Evolutionary conservation across 2,329 filamentous ascomycete genomes (phyloP), one percentile per base, ranked within the genome.

Genomic region (Dactylonectria macrodidyma): DNA sequence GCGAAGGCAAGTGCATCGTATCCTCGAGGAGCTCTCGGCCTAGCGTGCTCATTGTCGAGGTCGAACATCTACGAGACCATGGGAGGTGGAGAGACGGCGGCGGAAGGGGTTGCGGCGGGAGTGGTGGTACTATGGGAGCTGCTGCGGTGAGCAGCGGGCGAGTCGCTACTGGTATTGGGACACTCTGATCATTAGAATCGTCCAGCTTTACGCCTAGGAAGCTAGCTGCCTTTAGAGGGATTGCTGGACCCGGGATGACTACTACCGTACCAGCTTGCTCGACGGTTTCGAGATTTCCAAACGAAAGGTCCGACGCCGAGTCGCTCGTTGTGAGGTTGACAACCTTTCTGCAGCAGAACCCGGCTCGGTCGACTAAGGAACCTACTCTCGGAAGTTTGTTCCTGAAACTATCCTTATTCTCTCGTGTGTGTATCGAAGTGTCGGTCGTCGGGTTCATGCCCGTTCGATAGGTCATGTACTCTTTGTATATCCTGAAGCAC

Each of bases 21-120:
- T 76, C 74, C 9, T 30, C 46, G 38, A 73, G 56, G 11, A 75
- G 72, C 22, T 72, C 65, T 48, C 59, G 68, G 38, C 70, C 70
- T 9, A 76, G 65, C 3, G 71, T 75, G 41, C 74, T 76, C 70
- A 76, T 73, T 2, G 71, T 71, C 16, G 65, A 68, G 30, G n/a
- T 38, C 9, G 73, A 75, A 34, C 16, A 5, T 3, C 50, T 9
- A 24, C 51, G 56, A 1, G n/a, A 22, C n/a, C 24, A 10, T 19
- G 26, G 16, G 6, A 19, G 36, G 19, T 5, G 36, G 2, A 34
- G 46, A 14, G 46, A 19, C 2, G 24, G 51, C 12, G 46, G 46
- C 14, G 14, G 36, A 9, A 47, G 7, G 19, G 33, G 36, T 10
- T 26, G 9, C 36, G 44, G 36, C 26, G 34, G 33, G 19, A 14